phyloP scores from a whole-genome alignment of 176 grass and related monocot species.

The Coix lacrymajobi region DNA sequence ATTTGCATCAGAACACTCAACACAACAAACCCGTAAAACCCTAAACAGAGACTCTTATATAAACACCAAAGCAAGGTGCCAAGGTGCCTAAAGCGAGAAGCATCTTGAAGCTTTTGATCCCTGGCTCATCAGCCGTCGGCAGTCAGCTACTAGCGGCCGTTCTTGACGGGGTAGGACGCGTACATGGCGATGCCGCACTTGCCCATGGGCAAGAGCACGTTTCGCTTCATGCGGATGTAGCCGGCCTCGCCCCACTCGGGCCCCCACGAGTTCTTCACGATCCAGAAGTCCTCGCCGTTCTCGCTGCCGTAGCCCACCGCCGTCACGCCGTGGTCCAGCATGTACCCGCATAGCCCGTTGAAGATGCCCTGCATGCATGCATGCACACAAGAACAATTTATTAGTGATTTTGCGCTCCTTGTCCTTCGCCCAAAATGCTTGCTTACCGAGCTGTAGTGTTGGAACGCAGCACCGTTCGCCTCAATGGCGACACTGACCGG shows the following conservation, averaged over 20 bases:
- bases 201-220: conserved; percentile 11
- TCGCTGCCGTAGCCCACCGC: conserved; percentile 21
- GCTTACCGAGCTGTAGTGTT: conserved; percentile 48
- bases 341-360: conserved; percentile 11
- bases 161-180: conserved; percentile 46
- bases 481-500: not conserved
- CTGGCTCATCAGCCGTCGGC: too few species aligned
- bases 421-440: too few species aligned
- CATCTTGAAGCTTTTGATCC: too few species aligned
- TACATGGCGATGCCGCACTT: conserved; percentile 57
- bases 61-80: too few species aligned
- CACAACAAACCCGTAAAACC: not conserved
- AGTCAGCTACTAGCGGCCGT: not conserved
- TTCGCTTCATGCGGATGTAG: conserved; percentile 44
- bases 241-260: conserved; percentile 41
- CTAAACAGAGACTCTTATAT: too few species aligned
- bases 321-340: conserved; percentile 11
- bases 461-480: not conserved
- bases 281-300: conserved; percentile 32
- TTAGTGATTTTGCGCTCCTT: too few species aligned
- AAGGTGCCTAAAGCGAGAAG: too few species aligned
- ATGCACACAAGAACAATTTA: too few species aligned
- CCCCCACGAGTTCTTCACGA: conserved; percentile 60
- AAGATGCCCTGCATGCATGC: not conserved
- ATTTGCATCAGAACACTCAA: not conserved